A percentile compares a stretch with the other conserved stretches of the same genome.
Evolutionary conservation across 495 filamentous ascomycete species (phyloP).

Genomic region (Lophiotrema nucula): DNA sequence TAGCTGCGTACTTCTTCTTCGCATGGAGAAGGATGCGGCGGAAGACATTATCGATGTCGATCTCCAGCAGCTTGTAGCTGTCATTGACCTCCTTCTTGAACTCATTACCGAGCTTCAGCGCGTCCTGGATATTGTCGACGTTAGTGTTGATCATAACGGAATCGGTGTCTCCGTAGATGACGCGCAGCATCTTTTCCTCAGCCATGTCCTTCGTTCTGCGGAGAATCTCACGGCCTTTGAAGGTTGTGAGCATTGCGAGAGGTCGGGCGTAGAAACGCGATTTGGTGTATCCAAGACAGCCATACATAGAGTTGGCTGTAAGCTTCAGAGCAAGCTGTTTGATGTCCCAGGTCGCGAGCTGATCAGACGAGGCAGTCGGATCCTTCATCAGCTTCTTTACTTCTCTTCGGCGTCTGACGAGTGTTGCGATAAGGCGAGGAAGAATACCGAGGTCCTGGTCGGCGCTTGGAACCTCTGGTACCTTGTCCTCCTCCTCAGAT

Average conservation of each 20-base stretch:
- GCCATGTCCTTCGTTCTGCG: slow-evolving; percentile 91
- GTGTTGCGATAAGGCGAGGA: slow-evolving; percentile 82
- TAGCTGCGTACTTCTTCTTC: slow-evolving; percentile 99
- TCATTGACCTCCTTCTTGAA: slow-evolving; percentile 84
- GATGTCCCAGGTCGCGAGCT: slow-evolving; percentile 95
- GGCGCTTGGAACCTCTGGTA: slow-evolving; percentile 61
- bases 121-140: slow-evolving; percentile 87
- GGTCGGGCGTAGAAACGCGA: slow-evolving; percentile 96
- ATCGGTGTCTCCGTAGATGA: slow-evolving; percentile 98
- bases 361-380: slow-evolving; percentile 77
- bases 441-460: slow-evolving; percentile 77
- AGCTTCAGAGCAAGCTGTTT: slow-evolving; percentile 95
- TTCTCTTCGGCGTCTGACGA: slow-evolving; percentile 81
- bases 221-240: slow-evolving; percentile 96
- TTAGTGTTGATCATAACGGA: slow-evolving; percentile 99
- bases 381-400: slow-evolving; percentile 98
- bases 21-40: slow-evolving; percentile 88
- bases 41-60: slow-evolving; percentile 98
- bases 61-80: slow-evolving; percentile 84
- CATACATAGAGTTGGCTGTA: slow-evolving; percentile 99
- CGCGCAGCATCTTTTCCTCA: slow-evolving; percentile 79
- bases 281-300: slow-evolving; percentile 91
- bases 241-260: slow-evolving; percentile 91
- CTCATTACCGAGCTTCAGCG: slow-evolving; percentile 80
- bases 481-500: slow-evolving; percentile 77